Percentiles rank a stretch among this genome's conserved stretches.
phyloP scores from a whole-genome alignment of 2,329 filamentous ascomycete genomes.

The Neofusicoccum parvum region DNA sequence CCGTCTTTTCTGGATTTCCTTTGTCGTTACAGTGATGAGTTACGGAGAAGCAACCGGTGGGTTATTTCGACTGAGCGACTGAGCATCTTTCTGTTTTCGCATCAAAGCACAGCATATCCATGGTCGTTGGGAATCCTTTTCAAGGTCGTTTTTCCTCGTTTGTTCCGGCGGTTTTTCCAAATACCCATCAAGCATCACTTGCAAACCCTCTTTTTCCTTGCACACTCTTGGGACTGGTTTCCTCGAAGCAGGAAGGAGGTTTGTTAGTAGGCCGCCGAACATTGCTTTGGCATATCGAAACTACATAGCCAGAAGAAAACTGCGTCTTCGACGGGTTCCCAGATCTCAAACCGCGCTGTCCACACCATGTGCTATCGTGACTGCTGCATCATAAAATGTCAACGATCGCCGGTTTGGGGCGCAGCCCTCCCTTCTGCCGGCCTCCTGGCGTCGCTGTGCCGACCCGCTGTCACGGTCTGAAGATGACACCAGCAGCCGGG shows the following conservation, averaged over 20 bases:
- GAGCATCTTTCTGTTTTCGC: not conserved
- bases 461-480: too few relatives aligned
- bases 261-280: not conserved
- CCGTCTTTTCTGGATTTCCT: constrained; percentile 6
- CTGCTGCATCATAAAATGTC: too few relatives aligned
- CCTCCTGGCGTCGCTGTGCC: too few relatives aligned
- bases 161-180: not conserved
- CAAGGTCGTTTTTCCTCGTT: not conserved
- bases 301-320: not conserved
- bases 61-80: not conserved
- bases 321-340: not conserved
- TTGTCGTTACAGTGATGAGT: constrained; percentile 12
- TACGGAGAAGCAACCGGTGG: not conserved
- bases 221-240: not conserved
- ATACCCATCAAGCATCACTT: not conserved
- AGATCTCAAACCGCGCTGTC: not conserved
- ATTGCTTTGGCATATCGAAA: not conserved
- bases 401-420: not conserved
- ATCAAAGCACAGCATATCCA: not conserved
- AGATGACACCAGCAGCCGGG: too few relatives aligned
- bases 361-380: not conserved
- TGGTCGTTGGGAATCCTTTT: not conserved
- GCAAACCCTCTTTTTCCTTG: not conserved
- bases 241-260: not conserved
- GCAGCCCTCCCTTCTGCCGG: not conserved